Conservation (phyloP, 2,329 filamentous ascomycete genomes). For the Xylaria sp. region DNA sequence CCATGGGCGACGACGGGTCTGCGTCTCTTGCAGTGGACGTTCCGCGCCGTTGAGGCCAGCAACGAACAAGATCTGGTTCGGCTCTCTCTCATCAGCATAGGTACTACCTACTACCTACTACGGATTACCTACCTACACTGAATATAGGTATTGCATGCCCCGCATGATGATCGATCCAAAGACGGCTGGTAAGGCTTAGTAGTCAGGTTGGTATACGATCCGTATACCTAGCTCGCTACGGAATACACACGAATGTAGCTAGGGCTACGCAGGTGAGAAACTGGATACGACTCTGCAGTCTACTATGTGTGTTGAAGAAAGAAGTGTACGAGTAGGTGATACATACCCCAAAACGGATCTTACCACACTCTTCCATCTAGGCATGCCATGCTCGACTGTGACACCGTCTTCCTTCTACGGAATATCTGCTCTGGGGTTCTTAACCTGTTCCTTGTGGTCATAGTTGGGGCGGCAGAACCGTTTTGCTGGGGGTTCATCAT, state of each 20-base stretch:
- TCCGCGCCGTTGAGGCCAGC: background rate
- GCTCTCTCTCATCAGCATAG: too few species aligned
- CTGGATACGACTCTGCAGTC: background rate
- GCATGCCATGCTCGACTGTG: background rate
- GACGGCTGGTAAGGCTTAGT: background rate
- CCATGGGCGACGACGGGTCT: background rate
- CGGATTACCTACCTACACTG: too few species aligned
- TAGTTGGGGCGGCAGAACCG: background rate
- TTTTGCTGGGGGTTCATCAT: constrained; percentile 16
- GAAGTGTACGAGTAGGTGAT: background rate
- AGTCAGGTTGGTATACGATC: background rate
- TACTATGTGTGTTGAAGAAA: background rate
- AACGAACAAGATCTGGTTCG: background rate
- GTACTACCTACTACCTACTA: too few species aligned
- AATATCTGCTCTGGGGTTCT: too few species aligned
- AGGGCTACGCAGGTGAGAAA: background rate
- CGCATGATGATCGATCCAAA: background rate
- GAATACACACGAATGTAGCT: background rate
- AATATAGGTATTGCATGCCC: too few species aligned
- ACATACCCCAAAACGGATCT: constrained; percentile 1
- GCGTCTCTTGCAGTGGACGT: background rate
- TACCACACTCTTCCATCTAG: constrained; percentile 3
- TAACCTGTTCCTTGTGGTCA: background rate
- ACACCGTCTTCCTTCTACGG: too few species aligned
- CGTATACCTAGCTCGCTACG: background rate